These are phyloP conservation scores for Nigrograna mackinnonii DNA, from an alignment of 2,329 filamentous ascomycete genomes.

Conservation along the genomic window DNA sequence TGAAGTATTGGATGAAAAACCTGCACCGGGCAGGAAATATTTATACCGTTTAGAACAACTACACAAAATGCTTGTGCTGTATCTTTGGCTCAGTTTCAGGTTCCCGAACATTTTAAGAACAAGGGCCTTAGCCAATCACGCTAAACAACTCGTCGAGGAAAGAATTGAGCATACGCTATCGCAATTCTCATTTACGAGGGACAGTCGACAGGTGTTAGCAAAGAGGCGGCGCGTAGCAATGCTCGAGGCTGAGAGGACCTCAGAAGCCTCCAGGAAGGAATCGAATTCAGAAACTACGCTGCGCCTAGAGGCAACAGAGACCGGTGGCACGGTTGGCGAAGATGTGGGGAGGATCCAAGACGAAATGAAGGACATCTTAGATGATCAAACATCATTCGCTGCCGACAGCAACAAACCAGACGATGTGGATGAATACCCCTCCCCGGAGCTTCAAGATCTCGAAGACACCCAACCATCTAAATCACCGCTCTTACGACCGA, in stretches of 20 bases:
- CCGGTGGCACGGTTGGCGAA: no score
- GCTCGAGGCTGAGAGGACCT: neutral
- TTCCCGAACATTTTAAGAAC: constrained; percentile 80
- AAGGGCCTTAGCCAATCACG: constrained; percentile 75
- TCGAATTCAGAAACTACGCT: no score
- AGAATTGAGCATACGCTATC: constrained; percentile 69
- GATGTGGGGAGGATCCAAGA: no score
- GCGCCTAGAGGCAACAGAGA: no score
- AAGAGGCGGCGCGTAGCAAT: constrained; percentile 8
- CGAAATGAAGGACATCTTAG: no score
- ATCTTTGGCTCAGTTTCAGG: constrained; percentile 91
- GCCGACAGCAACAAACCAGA: no score
- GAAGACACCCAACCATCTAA: no score
- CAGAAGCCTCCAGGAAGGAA: no score
- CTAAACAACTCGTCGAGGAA: constrained; percentile 76
- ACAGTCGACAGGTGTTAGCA: constrained; percentile 6
- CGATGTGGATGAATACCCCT: no score
- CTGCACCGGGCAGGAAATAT: constrained; percentile 56
- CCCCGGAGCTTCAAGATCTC: no score
- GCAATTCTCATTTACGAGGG: constrained; percentile 54
- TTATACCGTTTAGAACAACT: constrained; percentile 73
- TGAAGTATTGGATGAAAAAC: constrained; percentile 67
- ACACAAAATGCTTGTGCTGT: constrained; percentile 81
- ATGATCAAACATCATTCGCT: no score
- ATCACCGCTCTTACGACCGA: no score